Conservation (phyloP, 2,329 filamentous ascomycete genomes). For the Xylaria sp. region DNA sequence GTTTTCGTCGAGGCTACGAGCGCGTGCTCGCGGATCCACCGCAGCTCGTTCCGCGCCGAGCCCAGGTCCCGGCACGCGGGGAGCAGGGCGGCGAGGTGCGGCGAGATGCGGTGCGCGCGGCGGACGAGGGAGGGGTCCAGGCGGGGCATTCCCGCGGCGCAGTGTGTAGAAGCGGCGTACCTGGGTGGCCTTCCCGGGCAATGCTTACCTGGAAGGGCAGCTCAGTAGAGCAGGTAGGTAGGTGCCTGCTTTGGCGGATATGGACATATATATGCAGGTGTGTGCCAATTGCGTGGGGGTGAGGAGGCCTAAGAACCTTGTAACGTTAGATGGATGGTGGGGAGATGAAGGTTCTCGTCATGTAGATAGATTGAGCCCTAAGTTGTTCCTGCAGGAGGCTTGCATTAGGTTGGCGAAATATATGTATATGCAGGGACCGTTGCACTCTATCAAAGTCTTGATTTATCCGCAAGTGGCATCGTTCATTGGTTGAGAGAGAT, state of each 20-base stretch:
- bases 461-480: not conserved
- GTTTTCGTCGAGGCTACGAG: too few species aligned
- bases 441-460: not conserved
- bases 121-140: conserved; percentile 61
- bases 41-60: conserved; percentile 69
- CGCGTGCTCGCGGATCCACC: conserved; percentile 71
- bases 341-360: not conserved
- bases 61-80: conserved; percentile 63
- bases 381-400: not conserved
- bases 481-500: not conserved
- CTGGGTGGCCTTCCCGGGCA: too few species aligned
- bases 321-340: not conserved
- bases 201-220: too few species aligned
- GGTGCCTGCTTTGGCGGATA: not conserved
- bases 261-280: not conserved
- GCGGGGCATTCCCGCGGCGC: conserved; percentile 66
- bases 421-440: not conserved
- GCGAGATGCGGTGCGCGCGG: conserved; percentile 55
- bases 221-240: not conserved
- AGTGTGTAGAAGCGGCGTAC: too few species aligned
- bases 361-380: not conserved
- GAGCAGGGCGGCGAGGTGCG: conserved; percentile 63
- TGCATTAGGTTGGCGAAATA: not conserved
- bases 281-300: not conserved
- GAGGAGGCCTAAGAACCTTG: not conserved